These are phyloP conservation scores for Nigrograna mackinnonii DNA, from an alignment of 2,329 filamentous ascomycete species.

Conservation along the genomic window DNA sequence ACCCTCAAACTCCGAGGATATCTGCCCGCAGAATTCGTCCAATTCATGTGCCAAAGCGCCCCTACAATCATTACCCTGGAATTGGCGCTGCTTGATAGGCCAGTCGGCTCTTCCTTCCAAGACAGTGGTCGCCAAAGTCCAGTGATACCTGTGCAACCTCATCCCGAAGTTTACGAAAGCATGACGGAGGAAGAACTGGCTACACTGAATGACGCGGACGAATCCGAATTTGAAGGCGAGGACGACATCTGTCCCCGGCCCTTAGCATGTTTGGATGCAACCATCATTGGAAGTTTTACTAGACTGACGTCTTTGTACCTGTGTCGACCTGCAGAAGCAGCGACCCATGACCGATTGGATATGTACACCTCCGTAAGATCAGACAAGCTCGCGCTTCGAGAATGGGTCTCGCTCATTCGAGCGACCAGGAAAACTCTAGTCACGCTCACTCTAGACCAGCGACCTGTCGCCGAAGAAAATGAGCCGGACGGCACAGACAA, in stretches of 20 bases:
- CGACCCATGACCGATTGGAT: not conserved
- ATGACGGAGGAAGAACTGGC: not conserved
- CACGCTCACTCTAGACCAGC: slow-evolving; percentile 10
- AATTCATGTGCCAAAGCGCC: slow-evolving; percentile 2
- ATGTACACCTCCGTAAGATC: slow-evolving; percentile 1
- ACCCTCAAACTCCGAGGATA: slow-evolving; percentile 15
- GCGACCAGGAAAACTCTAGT: slow-evolving; percentile 2
- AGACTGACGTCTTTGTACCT: slow-evolving; percentile 6
- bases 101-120: slow-evolving; percentile 3
- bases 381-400: slow-evolving; percentile 4
- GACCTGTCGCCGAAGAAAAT: slow-evolving; percentile 7
- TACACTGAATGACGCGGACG: not conserved
- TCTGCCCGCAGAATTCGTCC: slow-evolving; percentile 11
- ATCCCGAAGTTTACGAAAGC: not conserved
- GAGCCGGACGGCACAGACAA: slow-evolving; percentile 3
- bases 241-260: not conserved
- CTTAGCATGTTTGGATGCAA: not conserved
- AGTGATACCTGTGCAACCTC: slow-evolving; percentile 1
- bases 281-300: not conserved
- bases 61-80: slow-evolving; percentile 7
- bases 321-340: slow-evolving; percentile 3
- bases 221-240: not conserved
- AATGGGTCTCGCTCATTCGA: slow-evolving; percentile 11
- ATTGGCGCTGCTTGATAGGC: slow-evolving; percentile 9
- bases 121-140: not conserved